Evolutionary conservation across 2,329 filamentous ascomycete genomes (phyloP).

Genomic region (Orbilia blumenaviensis): DNA sequence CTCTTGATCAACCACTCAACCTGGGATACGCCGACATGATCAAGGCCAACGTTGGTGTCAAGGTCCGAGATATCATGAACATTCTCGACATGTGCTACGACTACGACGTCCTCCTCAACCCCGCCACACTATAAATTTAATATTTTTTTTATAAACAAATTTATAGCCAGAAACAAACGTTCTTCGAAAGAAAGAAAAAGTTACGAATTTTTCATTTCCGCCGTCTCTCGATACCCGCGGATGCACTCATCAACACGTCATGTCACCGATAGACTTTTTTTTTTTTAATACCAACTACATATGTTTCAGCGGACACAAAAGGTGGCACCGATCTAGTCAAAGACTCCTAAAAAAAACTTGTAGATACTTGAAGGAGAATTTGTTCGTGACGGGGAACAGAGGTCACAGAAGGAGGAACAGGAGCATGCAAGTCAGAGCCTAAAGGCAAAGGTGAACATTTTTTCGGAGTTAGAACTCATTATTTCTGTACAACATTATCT

Average conservation of each 20-base stretch:
- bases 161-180: not conserved
- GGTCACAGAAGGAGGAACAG: not conserved
- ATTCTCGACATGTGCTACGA: conserved; percentile 57
- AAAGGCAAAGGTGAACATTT: not conserved
- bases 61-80: conserved; percentile 59
- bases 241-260: not conserved
- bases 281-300: not conserved
- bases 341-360: conserved; percentile 22
- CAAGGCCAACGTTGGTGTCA: conserved; percentile 51
- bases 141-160: too few species aligned
- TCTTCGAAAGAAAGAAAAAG: not conserved
- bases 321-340: not conserved
- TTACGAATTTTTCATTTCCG: not conserved
- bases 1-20: conserved; percentile 59
- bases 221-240: not conserved
- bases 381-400: too few species aligned
- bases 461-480: conserved; percentile 23
- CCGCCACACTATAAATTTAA: not conserved
- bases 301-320: not conserved
- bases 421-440: too few species aligned
- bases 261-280: not conserved
- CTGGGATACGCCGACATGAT: conserved; percentile 58
- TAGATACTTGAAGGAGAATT: conserved; percentile 21
- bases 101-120: conserved; percentile 36
- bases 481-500: conserved; percentile 49